Conservation (phyloP, 106 monocot species). For the Xerophyta viscosa region DNA sequence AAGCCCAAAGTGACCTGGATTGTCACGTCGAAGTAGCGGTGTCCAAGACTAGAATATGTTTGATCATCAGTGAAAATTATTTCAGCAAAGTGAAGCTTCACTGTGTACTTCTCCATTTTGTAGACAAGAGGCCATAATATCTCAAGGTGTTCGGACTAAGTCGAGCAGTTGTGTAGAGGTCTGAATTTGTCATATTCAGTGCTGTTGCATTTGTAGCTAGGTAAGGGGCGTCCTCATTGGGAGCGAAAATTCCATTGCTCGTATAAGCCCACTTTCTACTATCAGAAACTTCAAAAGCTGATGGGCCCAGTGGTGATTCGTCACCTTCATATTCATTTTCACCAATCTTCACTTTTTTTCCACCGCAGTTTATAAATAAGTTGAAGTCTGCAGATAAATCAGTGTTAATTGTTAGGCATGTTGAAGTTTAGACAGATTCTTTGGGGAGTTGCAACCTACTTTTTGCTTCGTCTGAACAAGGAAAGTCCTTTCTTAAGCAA, state of each 20-base stretch:
- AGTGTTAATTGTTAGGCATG: too few species aligned
- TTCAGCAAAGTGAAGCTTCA: slow-evolving; percentile 63
- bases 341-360: slow-evolving; percentile 21
- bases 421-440: too few species aligned
- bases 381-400: slow-evolving; percentile 56
- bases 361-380: slow-evolving; percentile 74
- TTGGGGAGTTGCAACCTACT: too few species aligned
- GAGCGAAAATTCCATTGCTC: slow-evolving; percentile 53
- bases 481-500: slow-evolving; percentile 36
- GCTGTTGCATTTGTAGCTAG: slow-evolving; percentile 30
- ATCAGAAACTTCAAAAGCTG: slow-evolving; percentile 14
- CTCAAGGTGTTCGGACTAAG: slow-evolving; percentile 47
- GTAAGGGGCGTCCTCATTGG: slow-evolving; percentile 14
- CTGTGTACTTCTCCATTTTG: slow-evolving; percentile 59
- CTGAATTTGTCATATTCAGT: slow-evolving; percentile 29
- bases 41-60: slow-evolving; percentile 50
- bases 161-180: slow-evolving; percentile 54
- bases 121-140: slow-evolving; percentile 76
- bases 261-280: slow-evolving; percentile 54
- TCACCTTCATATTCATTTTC: slow-evolving; percentile 46
- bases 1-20: slow-evolving; percentile 83
- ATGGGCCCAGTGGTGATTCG: slow-evolving; percentile 22
- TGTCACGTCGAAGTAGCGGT: slow-evolving; percentile 56
- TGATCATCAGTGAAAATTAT: slow-evolving; percentile 48
- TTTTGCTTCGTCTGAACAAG: slow-evolving; percentile 28